Percentiles rank a stretch among this genome's conserved stretches.
Conservation (phyloP, 1,284 basidiomycete genomes). For the Ganoderma leucocontextum region DNA sequence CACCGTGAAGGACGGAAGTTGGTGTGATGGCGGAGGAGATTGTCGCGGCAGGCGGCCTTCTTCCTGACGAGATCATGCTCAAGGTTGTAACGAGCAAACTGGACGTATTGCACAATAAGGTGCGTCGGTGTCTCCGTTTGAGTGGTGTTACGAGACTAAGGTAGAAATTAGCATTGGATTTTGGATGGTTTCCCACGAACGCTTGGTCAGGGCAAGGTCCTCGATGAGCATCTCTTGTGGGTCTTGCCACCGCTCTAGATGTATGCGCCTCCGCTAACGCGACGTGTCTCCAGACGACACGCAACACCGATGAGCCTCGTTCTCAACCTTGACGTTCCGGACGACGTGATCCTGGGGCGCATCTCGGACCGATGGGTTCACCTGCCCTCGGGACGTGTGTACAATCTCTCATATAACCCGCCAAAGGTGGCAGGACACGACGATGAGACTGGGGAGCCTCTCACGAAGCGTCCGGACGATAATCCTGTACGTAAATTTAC, state of each 20-base stretch:
- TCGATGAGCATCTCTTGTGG: constrained; percentile 80
- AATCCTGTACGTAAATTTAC: constrained; percentile 73
- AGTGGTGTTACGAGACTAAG: no score
- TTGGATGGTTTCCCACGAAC: constrained; percentile 98
- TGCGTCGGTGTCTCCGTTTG: constrained; percentile 33
- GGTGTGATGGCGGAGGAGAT: constrained; percentile 79
- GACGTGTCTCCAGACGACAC: constrained; percentile 52
- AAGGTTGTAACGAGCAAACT: constrained; percentile 78
- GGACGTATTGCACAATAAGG: constrained; percentile 72
- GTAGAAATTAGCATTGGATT: constrained; percentile 79
- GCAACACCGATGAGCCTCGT: constrained; percentile 81
- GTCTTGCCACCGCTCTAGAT: constrained; percentile 28
- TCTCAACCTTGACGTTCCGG: constrained; percentile 92
- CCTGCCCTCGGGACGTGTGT: constrained; percentile 91
- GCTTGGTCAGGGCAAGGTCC: constrained; percentile 84
- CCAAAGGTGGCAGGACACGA: constrained; percentile 89
- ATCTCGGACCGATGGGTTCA: constrained; percentile 97
- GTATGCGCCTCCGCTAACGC: background rate
- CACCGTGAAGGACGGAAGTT: constrained; percentile 62
- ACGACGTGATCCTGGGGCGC: constrained; percentile 87
- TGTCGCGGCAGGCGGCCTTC: constrained; percentile 76
- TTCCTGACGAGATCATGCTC: constrained; percentile 83
- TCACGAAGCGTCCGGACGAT: constrained; percentile 92
- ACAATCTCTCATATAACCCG: constrained; percentile 92
- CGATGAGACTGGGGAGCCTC: constrained; percentile 92